Conservation (phyloP, 169 alveolate species). For the Miamiensis avidus region DNA sequence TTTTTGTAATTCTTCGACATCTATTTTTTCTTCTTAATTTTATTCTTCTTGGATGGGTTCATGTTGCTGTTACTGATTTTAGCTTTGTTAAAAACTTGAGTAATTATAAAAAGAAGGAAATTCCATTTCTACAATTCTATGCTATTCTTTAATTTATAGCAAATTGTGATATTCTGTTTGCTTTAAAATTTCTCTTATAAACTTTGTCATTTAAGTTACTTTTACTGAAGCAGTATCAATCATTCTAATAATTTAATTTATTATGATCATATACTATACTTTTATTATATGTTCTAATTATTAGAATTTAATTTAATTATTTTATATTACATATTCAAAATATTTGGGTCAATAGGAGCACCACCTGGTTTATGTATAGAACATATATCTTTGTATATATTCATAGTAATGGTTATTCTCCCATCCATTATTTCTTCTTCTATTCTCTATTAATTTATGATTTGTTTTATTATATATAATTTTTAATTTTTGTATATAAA, state of each 20-base stretch:
- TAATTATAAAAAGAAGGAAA: constrained; percentile 1
- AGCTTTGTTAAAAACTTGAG: neutral
- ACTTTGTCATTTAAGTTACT: constrained; percentile 18
- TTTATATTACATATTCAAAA: neutral
- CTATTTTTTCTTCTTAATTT: neutral
- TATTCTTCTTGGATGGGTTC: no score
- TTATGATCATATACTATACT: neutral
- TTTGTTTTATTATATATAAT: neutral
- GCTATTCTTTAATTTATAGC: neutral
- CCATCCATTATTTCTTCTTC: constrained; percentile 70
- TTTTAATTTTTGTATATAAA: neutral
- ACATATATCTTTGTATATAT: constrained; percentile 67
- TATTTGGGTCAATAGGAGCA: constrained; percentile 23
- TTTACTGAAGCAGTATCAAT: neutral
- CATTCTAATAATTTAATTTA: neutral
- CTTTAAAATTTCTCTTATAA: constrained; percentile 13
- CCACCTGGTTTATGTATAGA: constrained; percentile 60
- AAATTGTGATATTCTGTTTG: neutral
- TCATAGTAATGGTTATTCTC: constrained; percentile 56
- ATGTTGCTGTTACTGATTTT: neutral
- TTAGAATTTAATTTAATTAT: no score
- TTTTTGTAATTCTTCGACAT: neutral
- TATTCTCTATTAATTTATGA: constrained; percentile 3
- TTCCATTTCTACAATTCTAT: neutral
- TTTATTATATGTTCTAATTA: neutral